phyloP scores from a whole-genome alignment of 192 early-diverging fungal species.

The Entomortierella beljakovae region DNA sequence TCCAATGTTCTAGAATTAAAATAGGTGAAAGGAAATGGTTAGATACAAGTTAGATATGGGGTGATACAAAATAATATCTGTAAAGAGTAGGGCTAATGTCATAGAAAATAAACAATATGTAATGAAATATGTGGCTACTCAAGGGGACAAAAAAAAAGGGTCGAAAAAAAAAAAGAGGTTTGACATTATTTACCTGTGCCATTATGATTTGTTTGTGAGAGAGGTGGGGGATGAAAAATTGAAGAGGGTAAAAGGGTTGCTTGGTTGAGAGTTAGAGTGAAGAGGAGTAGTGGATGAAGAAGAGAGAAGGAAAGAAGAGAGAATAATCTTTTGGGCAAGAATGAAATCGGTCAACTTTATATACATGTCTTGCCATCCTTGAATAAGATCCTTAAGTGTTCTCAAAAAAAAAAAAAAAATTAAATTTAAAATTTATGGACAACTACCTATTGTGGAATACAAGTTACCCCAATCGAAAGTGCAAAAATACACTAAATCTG shows the following conservation, averaged over 20 bases:
- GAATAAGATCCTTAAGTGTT: conserved; percentile 16
- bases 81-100: too few relatives aligned
- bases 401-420: not conserved
- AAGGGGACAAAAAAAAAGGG: not conserved
- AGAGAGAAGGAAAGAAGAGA: not conserved
- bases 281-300: not conserved
- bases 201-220: not conserved
- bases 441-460: too few relatives aligned
- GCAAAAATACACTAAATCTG: too few relatives aligned
- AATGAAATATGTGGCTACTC: too few relatives aligned
- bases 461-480: too few relatives aligned
- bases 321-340: not conserved
- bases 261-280: not conserved
- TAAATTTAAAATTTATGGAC: not conserved
- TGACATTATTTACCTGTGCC: too few relatives aligned
- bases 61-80: not conserved
- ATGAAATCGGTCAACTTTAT: not conserved
- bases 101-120: too few relatives aligned
- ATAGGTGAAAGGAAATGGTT: not conserved
- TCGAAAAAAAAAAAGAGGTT: too few relatives aligned
- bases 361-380: not conserved
- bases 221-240: too few relatives aligned
- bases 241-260: not conserved
- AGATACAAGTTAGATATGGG: not conserved
- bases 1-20: conserved; percentile 56